Percentiles rank a stretch among this genome's conserved stretches.
Evolutionary conservation across 73 alveolate species (phyloP).

Genomic region (Paramecium primaurelia): DNA sequence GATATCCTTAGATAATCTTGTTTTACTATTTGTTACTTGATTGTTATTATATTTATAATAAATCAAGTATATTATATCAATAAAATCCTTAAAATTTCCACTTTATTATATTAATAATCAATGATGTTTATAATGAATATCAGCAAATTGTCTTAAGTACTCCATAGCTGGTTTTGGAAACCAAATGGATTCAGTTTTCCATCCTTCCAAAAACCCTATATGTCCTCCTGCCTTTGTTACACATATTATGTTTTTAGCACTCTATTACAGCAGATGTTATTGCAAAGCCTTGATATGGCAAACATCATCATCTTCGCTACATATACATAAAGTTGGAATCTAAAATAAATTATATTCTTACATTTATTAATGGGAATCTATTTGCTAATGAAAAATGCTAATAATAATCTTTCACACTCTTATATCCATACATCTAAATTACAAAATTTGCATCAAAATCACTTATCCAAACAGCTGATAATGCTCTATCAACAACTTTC

Average conservation of each 20-base stretch:
- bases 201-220: neutral
- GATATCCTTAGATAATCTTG: no score
- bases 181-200: neutral
- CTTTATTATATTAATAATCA: neutral
- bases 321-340: neutral
- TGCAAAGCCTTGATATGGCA: neutral
- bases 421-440: neutral
- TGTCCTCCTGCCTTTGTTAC: slow-evolving; percentile 34
- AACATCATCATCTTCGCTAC: neutral
- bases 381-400: neutral
- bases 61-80: no score
- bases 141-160: neutral
- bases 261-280: neutral
- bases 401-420: neutral
- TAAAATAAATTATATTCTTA: neutral
- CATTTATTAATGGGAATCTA: neutral
- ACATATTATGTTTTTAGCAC: neutral
- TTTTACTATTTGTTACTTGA: neutral
- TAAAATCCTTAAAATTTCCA: no score
- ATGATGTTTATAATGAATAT: neutral
- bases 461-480: neutral
- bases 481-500: neutral
- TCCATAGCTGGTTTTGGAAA: slow-evolving; percentile 26
- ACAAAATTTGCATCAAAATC: slow-evolving; percentile 5
- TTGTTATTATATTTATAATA: no score